These are phyloP conservation scores for Cercospora sp. DNA, from an alignment of 2,329 filamentous ascomycete genomes.

Conservation along the genomic window DNA sequence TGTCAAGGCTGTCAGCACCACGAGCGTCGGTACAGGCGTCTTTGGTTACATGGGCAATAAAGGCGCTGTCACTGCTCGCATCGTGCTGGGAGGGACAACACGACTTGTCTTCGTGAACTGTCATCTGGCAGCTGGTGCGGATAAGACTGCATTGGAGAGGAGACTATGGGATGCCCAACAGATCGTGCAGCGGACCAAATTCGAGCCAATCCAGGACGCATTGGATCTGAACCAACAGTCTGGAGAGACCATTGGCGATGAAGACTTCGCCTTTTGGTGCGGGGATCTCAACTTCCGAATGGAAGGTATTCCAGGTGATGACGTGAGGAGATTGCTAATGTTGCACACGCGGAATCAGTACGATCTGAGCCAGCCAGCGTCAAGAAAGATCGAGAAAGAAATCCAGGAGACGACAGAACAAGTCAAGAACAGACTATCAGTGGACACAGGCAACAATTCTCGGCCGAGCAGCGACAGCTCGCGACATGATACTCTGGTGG, in stretches of 20 bases:
- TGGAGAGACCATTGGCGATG: conserved; percentile 76
- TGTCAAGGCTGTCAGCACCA: conserved; percentile 78
- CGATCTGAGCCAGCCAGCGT: conserved; percentile 50
- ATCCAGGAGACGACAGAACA: conserved; percentile 33
- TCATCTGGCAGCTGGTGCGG: conserved; percentile 84
- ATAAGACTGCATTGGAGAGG: conserved; percentile 74
- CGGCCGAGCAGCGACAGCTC: conserved; percentile 25
- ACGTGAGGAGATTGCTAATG: conserved; percentile 80
- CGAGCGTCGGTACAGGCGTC: conserved; percentile 82
- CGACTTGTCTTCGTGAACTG: conserved; percentile 86
- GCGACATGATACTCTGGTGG: conserved; percentile 25
- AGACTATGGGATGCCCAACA: conserved; percentile 88
- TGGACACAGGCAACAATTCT: conserved; percentile 16
- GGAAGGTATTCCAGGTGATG: conserved; percentile 82
- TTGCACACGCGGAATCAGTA: conserved; percentile 81
- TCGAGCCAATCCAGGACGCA: conserved; percentile 68
- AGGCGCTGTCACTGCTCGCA: conserved; percentile 76
- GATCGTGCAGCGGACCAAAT: conserved; percentile 73
- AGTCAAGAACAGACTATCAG: conserved; percentile 23
- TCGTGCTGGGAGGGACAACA: conserved; percentile 88
- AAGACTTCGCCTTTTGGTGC: conserved; percentile 95
- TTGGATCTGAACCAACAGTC: conserved; percentile 60
- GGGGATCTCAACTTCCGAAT: conserved; percentile 95
- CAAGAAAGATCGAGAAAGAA: conserved; percentile 41
- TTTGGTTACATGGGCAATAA: conserved; percentile 97